Evolutionary conservation across 495 filamentous ascomycete genomes (phyloP).

Genomic region (Alectoria sarmentosa): DNA sequence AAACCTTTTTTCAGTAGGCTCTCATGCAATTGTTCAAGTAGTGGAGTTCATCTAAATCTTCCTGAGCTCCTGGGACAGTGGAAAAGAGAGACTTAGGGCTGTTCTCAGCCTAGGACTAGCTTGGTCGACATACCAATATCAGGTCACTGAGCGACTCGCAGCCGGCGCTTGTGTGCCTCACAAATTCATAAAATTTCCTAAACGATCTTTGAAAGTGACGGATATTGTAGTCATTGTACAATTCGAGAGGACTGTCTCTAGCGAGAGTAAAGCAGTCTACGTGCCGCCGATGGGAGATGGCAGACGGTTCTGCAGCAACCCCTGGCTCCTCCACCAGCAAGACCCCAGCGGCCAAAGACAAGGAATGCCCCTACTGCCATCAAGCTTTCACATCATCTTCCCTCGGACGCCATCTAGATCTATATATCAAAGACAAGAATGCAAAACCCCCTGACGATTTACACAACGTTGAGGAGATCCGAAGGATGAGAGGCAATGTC

Average conservation of each 20-base stretch:
- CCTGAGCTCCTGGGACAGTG: neutral
- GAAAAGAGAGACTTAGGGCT: neutral
- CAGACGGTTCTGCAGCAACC: conserved; percentile 33
- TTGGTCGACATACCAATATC: neutral
- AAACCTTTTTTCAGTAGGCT: neutral
- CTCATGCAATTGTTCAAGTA: neutral
- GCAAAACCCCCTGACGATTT: conserved; percentile 74
- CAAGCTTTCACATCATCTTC: conserved; percentile 87
- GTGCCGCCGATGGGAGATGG: conserved; percentile 19
- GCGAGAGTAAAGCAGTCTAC: neutral
- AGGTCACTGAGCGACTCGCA: neutral
- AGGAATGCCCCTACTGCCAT: conserved; percentile 74
- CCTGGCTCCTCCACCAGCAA: conserved; percentile 44
- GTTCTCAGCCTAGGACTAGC: neutral
- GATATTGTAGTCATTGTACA: neutral
- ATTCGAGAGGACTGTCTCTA: neutral
- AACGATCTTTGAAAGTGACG: neutral
- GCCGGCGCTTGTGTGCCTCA: neutral
- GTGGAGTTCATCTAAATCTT: neutral
- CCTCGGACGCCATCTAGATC: conserved; percentile 83
- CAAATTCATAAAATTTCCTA: neutral
- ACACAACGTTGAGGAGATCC: conserved; percentile 82
- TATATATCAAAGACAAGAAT: conserved; percentile 85
- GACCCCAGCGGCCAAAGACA: conserved; percentile 60
- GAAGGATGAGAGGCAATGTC: conserved; percentile 70